Conservation (phyloP, 129 eudicot species). For the Flaveria ramosissima region DNA sequence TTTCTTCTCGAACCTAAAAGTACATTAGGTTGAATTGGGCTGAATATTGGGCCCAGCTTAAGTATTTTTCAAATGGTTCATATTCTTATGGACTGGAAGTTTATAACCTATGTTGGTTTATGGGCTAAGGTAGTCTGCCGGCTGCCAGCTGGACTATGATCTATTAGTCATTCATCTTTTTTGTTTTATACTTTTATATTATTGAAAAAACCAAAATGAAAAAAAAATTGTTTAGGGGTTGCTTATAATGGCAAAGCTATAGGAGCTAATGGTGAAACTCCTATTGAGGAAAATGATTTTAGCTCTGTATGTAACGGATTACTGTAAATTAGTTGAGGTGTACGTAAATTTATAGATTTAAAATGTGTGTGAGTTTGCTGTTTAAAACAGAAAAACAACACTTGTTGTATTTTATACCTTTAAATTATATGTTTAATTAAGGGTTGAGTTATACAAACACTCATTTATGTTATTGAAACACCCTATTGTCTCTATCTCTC, state of each 20-base stretch:
- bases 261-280: too few relatives aligned
- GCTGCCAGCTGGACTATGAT: not conserved
- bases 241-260: too few relatives aligned
- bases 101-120: not conserved
- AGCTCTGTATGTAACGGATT: too few relatives aligned
- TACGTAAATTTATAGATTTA: too few relatives aligned
- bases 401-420: not conserved
- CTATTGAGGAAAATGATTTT: too few relatives aligned
- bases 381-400: too few relatives aligned
- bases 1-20: not conserved
- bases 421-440: not conserved
- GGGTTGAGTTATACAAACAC: too few relatives aligned
- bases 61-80: not conserved
- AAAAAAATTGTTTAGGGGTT: not conserved
- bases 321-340: too few relatives aligned
- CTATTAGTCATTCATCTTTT: not conserved
- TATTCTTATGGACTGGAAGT: not conserved
- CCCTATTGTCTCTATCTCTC: too few relatives aligned
- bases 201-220: not conserved
- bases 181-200: not conserved
- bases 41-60: not conserved
- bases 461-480: too few relatives aligned
- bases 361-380: too few relatives aligned
- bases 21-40: not conserved
- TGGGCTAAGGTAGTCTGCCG: not conserved